Conservation (phyloP, 495 filamentous ascomycete species). For the Amorphotheca resinae region DNA sequence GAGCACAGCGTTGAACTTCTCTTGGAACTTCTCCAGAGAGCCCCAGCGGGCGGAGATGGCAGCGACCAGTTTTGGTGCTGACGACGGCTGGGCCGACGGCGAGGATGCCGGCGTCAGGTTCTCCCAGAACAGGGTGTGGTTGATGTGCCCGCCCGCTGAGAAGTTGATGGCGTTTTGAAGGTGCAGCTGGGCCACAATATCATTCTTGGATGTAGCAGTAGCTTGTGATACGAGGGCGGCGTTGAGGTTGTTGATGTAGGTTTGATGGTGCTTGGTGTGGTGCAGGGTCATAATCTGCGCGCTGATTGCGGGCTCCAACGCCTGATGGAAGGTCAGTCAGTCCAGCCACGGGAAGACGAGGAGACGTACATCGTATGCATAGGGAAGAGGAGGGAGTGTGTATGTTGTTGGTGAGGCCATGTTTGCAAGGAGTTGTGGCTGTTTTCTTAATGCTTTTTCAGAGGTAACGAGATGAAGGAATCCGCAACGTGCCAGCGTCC, state of each 20-base stretch:
- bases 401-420: neutral
- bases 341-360: neutral
- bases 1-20: slow-evolving; percentile 71
- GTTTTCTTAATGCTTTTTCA: too few relatives aligned
- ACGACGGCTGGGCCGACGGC: neutral
- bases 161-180: slow-evolving; percentile 74
- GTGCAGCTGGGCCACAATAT: slow-evolving; percentile 19
- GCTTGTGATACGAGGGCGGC: slow-evolving; percentile 35
- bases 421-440: too few relatives aligned
- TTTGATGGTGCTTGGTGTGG: slow-evolving; percentile 59
- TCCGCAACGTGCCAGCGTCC: too few relatives aligned
- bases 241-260: slow-evolving; percentile 64
- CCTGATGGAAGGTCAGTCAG: slow-evolving; percentile 24
- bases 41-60: slow-evolving; percentile 29
- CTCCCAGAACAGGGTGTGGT: slow-evolving; percentile 97
- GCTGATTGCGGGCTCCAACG: slow-evolving; percentile 82
- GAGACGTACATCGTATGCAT: slow-evolving; percentile 32
- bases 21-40: slow-evolving; percentile 60
- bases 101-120: slow-evolving; percentile 50
- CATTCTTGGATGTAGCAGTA: slow-evolving; percentile 1
- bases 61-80: slow-evolving; percentile 4
- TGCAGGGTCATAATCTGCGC: slow-evolving; percentile 92
- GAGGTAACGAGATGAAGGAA: too few relatives aligned
- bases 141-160: slow-evolving; percentile 87
- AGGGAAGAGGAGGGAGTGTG: slow-evolving; percentile 24